phyloP scores from a whole-genome alignment of 2,329 filamentous ascomycete genomes.

The Xylaria sp. region DNA sequence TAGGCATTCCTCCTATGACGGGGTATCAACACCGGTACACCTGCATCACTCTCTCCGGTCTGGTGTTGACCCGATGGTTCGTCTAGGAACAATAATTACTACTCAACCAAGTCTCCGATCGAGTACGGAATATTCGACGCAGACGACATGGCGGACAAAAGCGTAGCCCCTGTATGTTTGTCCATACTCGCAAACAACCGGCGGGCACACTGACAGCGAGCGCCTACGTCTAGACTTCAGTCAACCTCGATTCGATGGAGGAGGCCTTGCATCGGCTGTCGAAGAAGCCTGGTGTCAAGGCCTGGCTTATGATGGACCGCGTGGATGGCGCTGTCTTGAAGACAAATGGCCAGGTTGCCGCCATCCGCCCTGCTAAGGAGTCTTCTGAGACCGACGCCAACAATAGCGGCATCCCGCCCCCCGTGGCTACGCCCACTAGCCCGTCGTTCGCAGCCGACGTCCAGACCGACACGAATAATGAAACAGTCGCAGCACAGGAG shows the following conservation, averaged over 20 bases:
- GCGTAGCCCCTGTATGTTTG: constrained; percentile 21
- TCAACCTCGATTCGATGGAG: constrained; percentile 56
- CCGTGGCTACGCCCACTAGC: constrained; percentile 26
- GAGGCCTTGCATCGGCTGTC: constrained; percentile 64
- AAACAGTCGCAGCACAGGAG: constrained; percentile 60
- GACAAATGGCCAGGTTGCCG: constrained; percentile 63
- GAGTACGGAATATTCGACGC: not conserved
- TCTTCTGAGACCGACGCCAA: constrained; percentile 17
- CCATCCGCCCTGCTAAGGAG: constrained; percentile 44
- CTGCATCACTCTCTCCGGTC: not conserved
- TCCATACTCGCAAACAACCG: not conserved
- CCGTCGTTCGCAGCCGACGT: constrained; percentile 44
- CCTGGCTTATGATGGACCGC: constrained; percentile 69
- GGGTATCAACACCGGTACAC: not conserved
- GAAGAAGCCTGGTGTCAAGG: constrained; percentile 73
- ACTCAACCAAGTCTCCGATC: not conserved
- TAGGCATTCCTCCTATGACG: too few relatives aligned
- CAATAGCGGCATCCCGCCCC: constrained; percentile 14
- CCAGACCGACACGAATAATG: constrained; percentile 38
- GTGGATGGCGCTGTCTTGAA: constrained; percentile 68
- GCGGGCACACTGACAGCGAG: constrained; percentile 1
- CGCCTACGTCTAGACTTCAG: constrained; percentile 30
- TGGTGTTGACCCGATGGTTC: not conserved
- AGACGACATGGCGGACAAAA: constrained; percentile 27
- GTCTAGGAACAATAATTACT: not conserved